Base-by-base conservation (phyloP, 129 eudicot species). In the Gnaphalium uliginosum region DNA sequence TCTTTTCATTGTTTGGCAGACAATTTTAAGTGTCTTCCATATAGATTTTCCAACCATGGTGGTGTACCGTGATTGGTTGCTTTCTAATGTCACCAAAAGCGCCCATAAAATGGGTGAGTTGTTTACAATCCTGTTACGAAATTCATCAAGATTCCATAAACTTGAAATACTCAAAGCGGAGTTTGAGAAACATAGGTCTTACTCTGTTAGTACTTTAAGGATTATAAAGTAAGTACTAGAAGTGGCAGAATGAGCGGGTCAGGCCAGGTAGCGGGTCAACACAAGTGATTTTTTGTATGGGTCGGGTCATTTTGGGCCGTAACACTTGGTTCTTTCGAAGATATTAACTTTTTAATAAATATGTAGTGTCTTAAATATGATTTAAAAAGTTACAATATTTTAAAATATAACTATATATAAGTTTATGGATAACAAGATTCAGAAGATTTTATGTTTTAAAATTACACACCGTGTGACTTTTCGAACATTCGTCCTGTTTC, bases 201-300 rank as follows among this genome's bases (percentile, higher is more conserved):
- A 21, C 27, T 18, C 8, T 54, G 30, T 77, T 68, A 1, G 68
- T 68, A 35, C 43, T 27, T 57, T n/a, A 65, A 51, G 22, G 79
- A 63, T 63, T 21, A 27, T 15, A 64, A 25, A n/a, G 25, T 4
- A 62, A 11, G 43, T 68, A 43, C 0, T 22, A 33, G 21, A 11
- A 4, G 33, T 60, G 63, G 43, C 14, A 25, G 14, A 71, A 56
- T 21, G 61, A 4, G 26, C 10, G 26, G 25, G 13, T 1, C 26
- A 19, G 61, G 61, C 26, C 2, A 23, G 53, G 22, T 18, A 19
- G 19, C 29, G 32, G 0, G 30, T 71, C 29, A 51, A 71, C 29
- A 71, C 30, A 35, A n/a, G 51, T 22, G 21, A 54, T 6, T 54
- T 70, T 24, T 46, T 8, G 33, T 2, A 8, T 2, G 30, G 65